Evolutionary conservation across 2,329 filamentous ascomycete species (phyloP), one percentile per base, ranked within the genome.

Genomic region (Apiospora koreana): DNA sequence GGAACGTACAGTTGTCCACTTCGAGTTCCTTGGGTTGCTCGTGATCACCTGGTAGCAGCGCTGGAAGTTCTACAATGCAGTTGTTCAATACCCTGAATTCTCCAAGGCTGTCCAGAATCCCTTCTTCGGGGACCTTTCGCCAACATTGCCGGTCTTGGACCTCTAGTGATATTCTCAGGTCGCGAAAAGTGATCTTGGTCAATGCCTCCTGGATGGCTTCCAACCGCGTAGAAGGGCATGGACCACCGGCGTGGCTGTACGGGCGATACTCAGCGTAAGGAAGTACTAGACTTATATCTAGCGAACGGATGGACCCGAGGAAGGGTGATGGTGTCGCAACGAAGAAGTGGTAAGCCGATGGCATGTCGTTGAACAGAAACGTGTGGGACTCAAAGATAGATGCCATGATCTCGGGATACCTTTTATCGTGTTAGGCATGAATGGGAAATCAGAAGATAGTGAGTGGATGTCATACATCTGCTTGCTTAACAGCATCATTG

Each of bases 311-410:
- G 68, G 74, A 72, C 9, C 68, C 65, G 23, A 75, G 65, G 50
- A 74, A 73, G 14, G 74, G 72, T 23, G 77, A 75, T n/a, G 74
- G 73, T 16, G 70, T 69, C 31, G 73, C 72, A 45, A 76, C 74
- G 67, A 80, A 74, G 69, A 80, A 79, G 38, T 73, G 73, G 25
- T 79, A 72, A 2, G 75, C 75, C 3, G 77, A 74, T 70, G 74
- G 75, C 21, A 78, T 45, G 31, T 78, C 76, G 72, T 77, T 79
- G 71, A 79, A 77, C 28, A 78, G 68, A 46, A 80, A 74, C 35
- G 74, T 75, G 66, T 79, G 76, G 4, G 71, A 75, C 68, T 79
- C 77, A 23, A 80, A 73, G 25, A 79, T 78, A 3, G 78, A 79
- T 28, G 76, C 73, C 31, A 78, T 68, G 12, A 78, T 75, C 72